Conservation (phyloP, 75 land plant species). For the Adiantum capillusveneris region DNA sequence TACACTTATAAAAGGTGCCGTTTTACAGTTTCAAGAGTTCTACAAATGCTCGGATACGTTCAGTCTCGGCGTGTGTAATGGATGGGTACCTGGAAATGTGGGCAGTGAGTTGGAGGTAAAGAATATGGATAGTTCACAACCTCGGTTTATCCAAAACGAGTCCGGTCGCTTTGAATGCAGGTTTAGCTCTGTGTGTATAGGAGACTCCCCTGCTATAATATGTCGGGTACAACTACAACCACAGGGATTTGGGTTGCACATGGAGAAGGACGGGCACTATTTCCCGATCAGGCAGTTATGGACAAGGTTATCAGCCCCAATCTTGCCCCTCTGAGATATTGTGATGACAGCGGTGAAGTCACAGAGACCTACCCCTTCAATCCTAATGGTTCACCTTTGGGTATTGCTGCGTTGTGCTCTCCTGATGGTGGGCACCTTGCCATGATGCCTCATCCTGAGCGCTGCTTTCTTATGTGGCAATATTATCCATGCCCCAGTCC, state of each 20-base stretch:
- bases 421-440: slow-evolving; percentile 93
- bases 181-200: slow-evolving; percentile 71
- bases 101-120: too few species aligned
- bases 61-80: slow-evolving; percentile 96
- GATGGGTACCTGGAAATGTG: slow-evolving; percentile 76
- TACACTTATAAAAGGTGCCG: background rate
- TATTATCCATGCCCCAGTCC: slow-evolving; percentile 97
- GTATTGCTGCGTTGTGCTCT: slow-evolving; percentile 90
- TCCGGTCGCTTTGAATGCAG: slow-evolving; percentile 95
- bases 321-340: slow-evolving; percentile 76
- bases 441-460: slow-evolving; percentile 97
- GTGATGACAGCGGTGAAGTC: slow-evolving; percentile 73
- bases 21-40: slow-evolving; percentile 72
- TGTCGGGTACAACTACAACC: too few species aligned
- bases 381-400: slow-evolving; percentile 83
- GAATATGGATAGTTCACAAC: slow-evolving; percentile 77
- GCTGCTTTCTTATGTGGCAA: slow-evolving; percentile 97
- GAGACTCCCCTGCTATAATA: slow-evolving; percentile 84
- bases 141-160: slow-evolving; percentile 91
- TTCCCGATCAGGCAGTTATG: slow-evolving; percentile 53
- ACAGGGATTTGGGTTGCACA: slow-evolving; percentile 96
- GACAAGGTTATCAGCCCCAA: slow-evolving; percentile 34
- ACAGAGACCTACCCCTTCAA: slow-evolving; percentile 89
- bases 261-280: slow-evolving; percentile 91
- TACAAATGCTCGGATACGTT: slow-evolving; percentile 81